Evolutionary conservation across 768 basidiomycete genomes (phyloP), one percentile per base, ranked within the genome.

Genomic region (Russula sp.): DNA sequence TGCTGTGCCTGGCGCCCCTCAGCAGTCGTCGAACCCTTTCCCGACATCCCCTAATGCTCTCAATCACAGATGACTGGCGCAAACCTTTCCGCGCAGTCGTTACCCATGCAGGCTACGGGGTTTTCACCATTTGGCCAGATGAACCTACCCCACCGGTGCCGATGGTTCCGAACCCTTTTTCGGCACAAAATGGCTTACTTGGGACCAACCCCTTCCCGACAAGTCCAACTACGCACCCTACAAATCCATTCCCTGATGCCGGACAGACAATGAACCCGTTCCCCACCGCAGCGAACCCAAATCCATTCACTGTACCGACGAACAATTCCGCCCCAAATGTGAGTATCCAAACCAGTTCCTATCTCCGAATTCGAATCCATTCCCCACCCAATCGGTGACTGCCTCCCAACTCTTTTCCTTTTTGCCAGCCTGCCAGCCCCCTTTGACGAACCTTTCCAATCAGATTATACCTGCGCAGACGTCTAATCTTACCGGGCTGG

Each of bases 21-120:
- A 56, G 48, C 65, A 66, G 32, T 48, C 57, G 11, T 24, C 58
- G 42, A 62, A 66, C 2, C 72, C 79, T 62, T 76, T 80, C 65
- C 65, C 79, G 0, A 86, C 88, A 72, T 66, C 75, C 34, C 85
- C 84, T 13, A 69, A 69, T 49, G 69, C 76, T 69, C 60, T 57
- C 83, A 81, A 71, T 80, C 86, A 20, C 84, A 87, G 60, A 61
- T 72, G 61, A 73, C 76, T 14, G 73, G 77, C 24, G 69, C 79
- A 49, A 94, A 94, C 74, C 92, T 10, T 95, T 95, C 80, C 80
- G 93, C 40, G 91, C 92, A 90, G 83, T 69, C 87, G 80, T 64
- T 67, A 20, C 68, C 70, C 24, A 70, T 65, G 24, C 65, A 67
- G 48, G 52, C 67, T n/a, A 57, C 59, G 0, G 61, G 67, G n/a